Evolutionary conservation across 768 basidiomycete genomes (phyloP).

Genomic region (Plicaturopsis crispa): DNA sequence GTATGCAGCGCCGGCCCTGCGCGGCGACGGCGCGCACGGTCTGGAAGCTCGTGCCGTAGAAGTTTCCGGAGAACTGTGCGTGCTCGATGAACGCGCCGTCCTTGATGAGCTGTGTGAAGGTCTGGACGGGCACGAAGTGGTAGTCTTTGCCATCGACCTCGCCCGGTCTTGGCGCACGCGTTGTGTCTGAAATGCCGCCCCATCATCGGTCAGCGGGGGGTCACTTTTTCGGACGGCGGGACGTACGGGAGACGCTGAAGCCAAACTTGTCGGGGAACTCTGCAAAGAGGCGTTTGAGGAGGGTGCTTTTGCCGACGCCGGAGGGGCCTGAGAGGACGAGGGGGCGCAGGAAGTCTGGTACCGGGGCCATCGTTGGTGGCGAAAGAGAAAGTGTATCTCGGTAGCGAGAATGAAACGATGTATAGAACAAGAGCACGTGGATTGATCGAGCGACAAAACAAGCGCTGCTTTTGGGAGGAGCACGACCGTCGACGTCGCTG

Average conservation of each 20-base stretch:
- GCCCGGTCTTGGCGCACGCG: constrained; percentile 73
- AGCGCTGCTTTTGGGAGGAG: too few relatives aligned
- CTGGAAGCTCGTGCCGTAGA: constrained; percentile 85
- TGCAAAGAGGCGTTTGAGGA: constrained; percentile 72
- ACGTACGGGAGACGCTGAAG: constrained; percentile 88
- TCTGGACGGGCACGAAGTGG: constrained; percentile 70
- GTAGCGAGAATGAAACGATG: too few relatives aligned
- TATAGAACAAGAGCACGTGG: too few relatives aligned
- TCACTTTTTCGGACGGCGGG: constrained; percentile 8
- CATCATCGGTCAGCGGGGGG: too few relatives aligned
- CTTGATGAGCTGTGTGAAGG: constrained; percentile 62
- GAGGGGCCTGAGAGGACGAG: constrained; percentile 89
- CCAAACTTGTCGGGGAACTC: constrained; percentile 83
- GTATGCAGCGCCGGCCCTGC: constrained; percentile 74
- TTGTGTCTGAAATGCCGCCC: constrained; percentile 94
- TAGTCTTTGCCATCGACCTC: constrained; percentile 82
- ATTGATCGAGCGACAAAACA: too few relatives aligned
- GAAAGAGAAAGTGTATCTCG: too few relatives aligned
- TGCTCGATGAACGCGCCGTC: constrained; percentile 86
- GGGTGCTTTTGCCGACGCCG: constrained; percentile 91
- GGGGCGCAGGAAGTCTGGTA: constrained; percentile 52
- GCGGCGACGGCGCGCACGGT: constrained; percentile 64
- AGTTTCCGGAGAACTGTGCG: constrained; percentile 88
- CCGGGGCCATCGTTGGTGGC: constrained; percentile 16
- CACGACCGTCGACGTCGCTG: too few relatives aligned